Base-by-base conservation (phyloP, 352 stramenopile species). In the Blastocystis sp. region DNA sequence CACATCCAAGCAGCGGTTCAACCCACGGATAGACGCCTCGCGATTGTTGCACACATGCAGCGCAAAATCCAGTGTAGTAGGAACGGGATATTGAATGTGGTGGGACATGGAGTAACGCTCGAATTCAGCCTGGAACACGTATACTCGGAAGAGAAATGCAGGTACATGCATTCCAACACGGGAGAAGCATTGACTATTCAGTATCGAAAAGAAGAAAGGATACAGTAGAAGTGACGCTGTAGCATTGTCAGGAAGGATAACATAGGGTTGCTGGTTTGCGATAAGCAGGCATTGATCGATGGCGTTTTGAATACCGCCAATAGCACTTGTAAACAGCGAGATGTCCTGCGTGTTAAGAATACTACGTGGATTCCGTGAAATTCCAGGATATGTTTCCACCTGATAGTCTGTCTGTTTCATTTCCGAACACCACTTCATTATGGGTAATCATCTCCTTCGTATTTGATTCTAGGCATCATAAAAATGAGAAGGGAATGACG, bases 171-270 rank as follows among this genome's bases (percentile, higher is more conserved):
- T 0, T 43, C 65, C 65, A n/a, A 76, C 7, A 11, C 23, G n/a
- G 14, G 21, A 7, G 65, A 76, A 76, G 52, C 65, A 76, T 9
- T 52, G 11, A 21, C 43, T 28, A 9, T 34, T 34, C 28, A 34
- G 28, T 34, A 34, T 34, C 28, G 28, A 34, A 34, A 34, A 34
- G 28, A 34, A 34, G 28, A 34, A 34, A 34, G 28, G 28, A 34
- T 34, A 34, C 28, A 34, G 28, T 11, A 76, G 23, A 14, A 41
- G 5, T 14, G 19, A 41, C 9, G 65, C 65, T 21, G 43, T 76
- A 11, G 43, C 65, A 43, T 52, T 11, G 43, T 76, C 65, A 21
- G 65, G 65, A 76, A 76, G 38, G n/a, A 76, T 9, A 14, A 76
- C 65, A 76, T 14, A 76, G 11, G 65, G 34, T 14, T 21, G 11